A percentile compares a stretch with the other conserved stretches of the same genome.
These are phyloP conservation scores for Metschnikowia rubicola DNA, from an alignment of 805 yeast species.

Conservation along the genomic window DNA sequence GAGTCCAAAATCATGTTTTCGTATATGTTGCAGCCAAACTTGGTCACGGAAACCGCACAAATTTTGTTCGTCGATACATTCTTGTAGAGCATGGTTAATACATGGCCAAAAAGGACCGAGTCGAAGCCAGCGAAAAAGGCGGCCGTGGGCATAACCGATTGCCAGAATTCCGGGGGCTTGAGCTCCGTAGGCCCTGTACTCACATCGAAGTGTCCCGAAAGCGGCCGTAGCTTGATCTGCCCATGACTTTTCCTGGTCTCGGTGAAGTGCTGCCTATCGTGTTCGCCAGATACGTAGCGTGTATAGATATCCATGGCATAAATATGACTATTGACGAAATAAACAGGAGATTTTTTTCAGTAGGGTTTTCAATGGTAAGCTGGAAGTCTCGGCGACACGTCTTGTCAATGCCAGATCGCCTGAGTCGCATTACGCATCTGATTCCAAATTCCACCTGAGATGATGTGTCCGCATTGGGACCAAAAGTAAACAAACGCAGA, in stretches of 20 bases:
- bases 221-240: slow-evolving; percentile 22
- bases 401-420: too few relatives aligned
- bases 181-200: neutral
- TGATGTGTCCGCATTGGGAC: neutral
- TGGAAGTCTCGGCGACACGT: too few relatives aligned
- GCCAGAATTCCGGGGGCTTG: slow-evolving; percentile 31
- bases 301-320: slow-evolving; percentile 34
- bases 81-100: slow-evolving; percentile 50
- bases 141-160: slow-evolving; percentile 41
- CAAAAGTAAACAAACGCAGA: slow-evolving; percentile 4
- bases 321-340: neutral
- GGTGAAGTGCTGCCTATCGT: slow-evolving; percentile 19
- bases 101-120: slow-evolving; percentile 38
- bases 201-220: slow-evolving; percentile 25
- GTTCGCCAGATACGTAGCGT: slow-evolving; percentile 38
- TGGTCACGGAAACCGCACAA: slow-evolving; percentile 55
- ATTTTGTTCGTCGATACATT: slow-evolving; percentile 43
- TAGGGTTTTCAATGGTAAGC: too few relatives aligned
- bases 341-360: too few relatives aligned
- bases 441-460: neutral
- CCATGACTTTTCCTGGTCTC: slow-evolving; percentile 8
- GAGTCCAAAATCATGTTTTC: slow-evolving; percentile 18
- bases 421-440: neutral
- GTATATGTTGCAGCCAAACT: slow-evolving; percentile 59
- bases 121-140: slow-evolving; percentile 55